A percentile compares a stretch with the other conserved stretches of the same genome.
phyloP scores from a whole-genome alignment of 805 yeast species.

The Debaryomyces tyrocola region DNA sequence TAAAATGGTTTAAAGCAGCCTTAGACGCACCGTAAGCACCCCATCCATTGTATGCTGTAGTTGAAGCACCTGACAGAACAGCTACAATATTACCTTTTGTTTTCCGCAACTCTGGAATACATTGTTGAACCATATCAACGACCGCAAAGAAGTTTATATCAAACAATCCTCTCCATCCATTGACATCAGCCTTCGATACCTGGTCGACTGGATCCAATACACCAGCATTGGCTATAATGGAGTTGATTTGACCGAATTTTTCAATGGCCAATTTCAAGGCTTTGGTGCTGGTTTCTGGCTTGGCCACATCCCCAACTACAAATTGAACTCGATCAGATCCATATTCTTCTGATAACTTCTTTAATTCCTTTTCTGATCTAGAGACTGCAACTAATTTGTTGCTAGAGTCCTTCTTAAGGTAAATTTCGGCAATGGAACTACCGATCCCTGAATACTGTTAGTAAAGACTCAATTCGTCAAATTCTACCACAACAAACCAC shows the following conservation, averaged over 20 bases:
- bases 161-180: constrained; percentile 61
- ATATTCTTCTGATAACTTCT: constrained; percentile 40
- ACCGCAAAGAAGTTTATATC: constrained; percentile 80
- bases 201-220: constrained; percentile 73
- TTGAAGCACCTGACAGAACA: constrained; percentile 89
- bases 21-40: constrained; percentile 89
- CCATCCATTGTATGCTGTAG: constrained; percentile 68
- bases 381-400: constrained; percentile 68
- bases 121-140: constrained; percentile 53
- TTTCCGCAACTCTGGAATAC: constrained; percentile 58
- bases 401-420: constrained; percentile 37
- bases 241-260: constrained; percentile 58
- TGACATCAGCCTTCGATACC: constrained; percentile 51
- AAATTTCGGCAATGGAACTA: constrained; percentile 58
- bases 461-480: constrained; percentile 1
- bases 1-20: constrained; percentile 84
- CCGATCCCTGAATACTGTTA: constrained; percentile 65
- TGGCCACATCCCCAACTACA: constrained; percentile 62
- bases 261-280: constrained; percentile 47
- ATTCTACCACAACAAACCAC: constrained; percentile 11
- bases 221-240: constrained; percentile 79
- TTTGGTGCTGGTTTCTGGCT: constrained; percentile 29
- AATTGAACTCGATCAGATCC: constrained; percentile 51
- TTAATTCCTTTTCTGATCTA: constrained; percentile 54
- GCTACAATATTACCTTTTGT: constrained; percentile 66